Base-by-base conservation (phyloP, 129 eudicot genomes). In the Sambucus nigra region DNA sequence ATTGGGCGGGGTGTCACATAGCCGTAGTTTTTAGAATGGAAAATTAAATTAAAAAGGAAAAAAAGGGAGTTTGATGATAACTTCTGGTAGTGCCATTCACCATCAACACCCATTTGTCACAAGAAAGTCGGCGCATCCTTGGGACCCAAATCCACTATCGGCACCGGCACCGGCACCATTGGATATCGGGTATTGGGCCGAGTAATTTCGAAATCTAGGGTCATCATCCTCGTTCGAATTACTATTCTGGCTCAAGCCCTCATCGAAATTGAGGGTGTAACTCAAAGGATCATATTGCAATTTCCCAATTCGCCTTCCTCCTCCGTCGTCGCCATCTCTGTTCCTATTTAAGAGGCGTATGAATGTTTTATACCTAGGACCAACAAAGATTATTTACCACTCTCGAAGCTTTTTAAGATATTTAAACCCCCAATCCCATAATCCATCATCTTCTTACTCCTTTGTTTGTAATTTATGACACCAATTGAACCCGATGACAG, bases 241-340 rank as follows among this genome's bases (percentile, higher is more conserved):
- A 2, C 69, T 74, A 25, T 42, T 71, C 61, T 65, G 60, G 61
- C 51, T 64, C 19, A 73, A 85, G 1, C 82, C 96, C 42, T 87
- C 79, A 24, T 87, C 94, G 65, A 87, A 87, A 49, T 87, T 87
- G 57, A 87, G 80, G 0, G 88, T 68, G 63, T 87, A 87, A 61
- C 96, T 87, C 42, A 69, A 32, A 4, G 94, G 83, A 54, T 87
- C 96, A 41, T 84, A 84, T 45, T 73, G 84, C 51, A 63, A 79
- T 45, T 79, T 83, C 21, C 53, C 66, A 18, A 54, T 7, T 20
- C 63, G 69, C 55, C n/a, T 64, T 14, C 46, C 60, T 5, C 18
- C 44, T n/a, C n/a, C n/a, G n/a, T n/a, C 7, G n/a, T n/a, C 64
- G 9, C 58, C 65, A 15, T 62, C 28, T 46, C 65, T 65, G 60